These are phyloP conservation scores for Murraya paniculata DNA, from an alignment of 345 rosid species.

Conservation along the genomic window DNA sequence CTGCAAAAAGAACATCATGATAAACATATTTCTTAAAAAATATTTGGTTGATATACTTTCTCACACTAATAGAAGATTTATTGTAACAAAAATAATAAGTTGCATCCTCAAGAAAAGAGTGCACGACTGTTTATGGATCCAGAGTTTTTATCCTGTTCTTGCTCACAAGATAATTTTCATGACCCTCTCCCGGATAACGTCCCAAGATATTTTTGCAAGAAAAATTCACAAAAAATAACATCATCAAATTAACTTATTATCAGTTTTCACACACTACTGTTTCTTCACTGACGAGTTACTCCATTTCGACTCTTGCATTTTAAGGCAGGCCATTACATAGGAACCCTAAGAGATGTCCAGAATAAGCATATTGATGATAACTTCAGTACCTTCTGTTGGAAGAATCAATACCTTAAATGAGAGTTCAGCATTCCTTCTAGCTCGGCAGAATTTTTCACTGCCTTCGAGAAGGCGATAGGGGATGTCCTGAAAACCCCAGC, in stretches of 20 bases:
- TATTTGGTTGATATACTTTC: neutral
- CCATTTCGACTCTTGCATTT: neutral
- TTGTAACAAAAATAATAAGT: neutral
- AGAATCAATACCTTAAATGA: slow-evolving; percentile 66
- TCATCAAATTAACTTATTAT: neutral
- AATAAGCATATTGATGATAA: neutral
- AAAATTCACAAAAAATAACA: slow-evolving; percentile 1
- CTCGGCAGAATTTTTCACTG: slow-evolving; percentile 77
- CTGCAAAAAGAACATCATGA: slow-evolving; percentile 37
- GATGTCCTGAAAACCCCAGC: slow-evolving; percentile 65
- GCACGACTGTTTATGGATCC: neutral
- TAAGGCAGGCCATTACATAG: neutral
- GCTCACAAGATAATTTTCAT: neutral
- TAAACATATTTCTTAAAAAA: slow-evolving; percentile 3
- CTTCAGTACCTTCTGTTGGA: neutral
- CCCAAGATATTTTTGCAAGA: neutral
- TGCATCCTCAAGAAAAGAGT: neutral
- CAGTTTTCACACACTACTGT: neutral
- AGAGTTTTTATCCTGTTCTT: neutral
- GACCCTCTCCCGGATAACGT: neutral
- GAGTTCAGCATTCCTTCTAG: slow-evolving; percentile 82
- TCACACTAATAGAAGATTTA: neutral
- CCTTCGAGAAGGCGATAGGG: slow-evolving; percentile 83
- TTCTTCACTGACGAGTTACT: too few relatives aligned
- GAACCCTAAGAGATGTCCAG: neutral